Evolutionary conservation across 2,329 filamentous ascomycete species (phyloP), one percentile per base, ranked within the genome.

Genomic region (Ascochyta viciae-villosae): DNA sequence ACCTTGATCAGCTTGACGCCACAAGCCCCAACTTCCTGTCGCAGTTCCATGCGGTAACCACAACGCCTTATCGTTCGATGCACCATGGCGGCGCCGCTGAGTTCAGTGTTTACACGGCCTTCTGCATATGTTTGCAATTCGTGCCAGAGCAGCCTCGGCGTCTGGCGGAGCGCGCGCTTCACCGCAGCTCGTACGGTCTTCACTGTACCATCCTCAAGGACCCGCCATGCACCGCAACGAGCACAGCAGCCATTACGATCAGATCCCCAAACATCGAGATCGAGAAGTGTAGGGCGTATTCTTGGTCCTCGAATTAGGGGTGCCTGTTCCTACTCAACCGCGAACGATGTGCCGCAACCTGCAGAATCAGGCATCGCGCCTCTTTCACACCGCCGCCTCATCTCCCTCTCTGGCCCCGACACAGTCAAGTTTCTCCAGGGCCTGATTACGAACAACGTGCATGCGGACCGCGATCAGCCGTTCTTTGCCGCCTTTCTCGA

Each of bases 371-470:
- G 82, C 50, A 80, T 81, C 65, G 77, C 81, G 9, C 68, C 70
- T 15, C 85, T 98, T 60, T 78, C 85, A n/a, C 88, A 89, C 62
- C 90, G 95, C 45, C 86, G 87, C 48, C 83, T 98, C 40, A 87
- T 99, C 64, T 89, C 88, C 37, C 80, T 98, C 60, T 85, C 87
- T 15, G 95, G 95, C 3, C 82, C 82, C 3, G 94, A 97, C 68
- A 87, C 92, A 29, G 84, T 89, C 42, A 89, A 89, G 64, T 98
- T 93, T 76, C 84, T 99, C 2, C 92, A 98, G 74, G 93, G 94
- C 50, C 85, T 96, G 53, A 85, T 95, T 61, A 96, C 94, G 1
- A 85, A 89, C 60, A 89, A 88, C 60, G 84, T 92, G 60, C 75
- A 85, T 48, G 76, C 83, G 0, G 68, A 78, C 7, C 75, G 45